Base-by-base conservation (phyloP, 306 rosid genomes). In the Vigna nakashimae region DNA sequence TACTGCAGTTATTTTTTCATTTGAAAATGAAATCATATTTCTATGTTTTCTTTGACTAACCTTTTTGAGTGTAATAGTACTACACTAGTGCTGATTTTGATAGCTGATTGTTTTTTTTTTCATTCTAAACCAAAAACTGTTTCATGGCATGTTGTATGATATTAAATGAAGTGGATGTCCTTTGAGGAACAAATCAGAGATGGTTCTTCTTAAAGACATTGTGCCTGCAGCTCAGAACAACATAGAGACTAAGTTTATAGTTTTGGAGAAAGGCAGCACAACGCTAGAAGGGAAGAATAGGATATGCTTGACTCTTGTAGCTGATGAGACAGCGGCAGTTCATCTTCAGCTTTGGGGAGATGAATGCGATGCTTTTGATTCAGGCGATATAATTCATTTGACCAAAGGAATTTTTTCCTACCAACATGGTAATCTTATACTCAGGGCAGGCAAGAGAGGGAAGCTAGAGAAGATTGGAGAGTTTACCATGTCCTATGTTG, bases 171-270 rank as follows among this genome's bases (percentile, higher is more conserved):
- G 13, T 42, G 12, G 45, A 9, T 4, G 46, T 42, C 9, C 46
- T 42, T 40, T 9, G 45, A 8, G 45, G 46, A 42, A 42, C 46
- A 42, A 9, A 42, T 9, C 46, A 42, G 13, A 42, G 51, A 50
- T 15, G 56, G 7, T 16, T 16, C 56, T 50, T 9, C 46, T 42
- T 0, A 52, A 52, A 52, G 58, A 52, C 26, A 52, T 52, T 52
- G 5, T 52, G 26, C 58, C 58, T 42, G 93, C 97, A 9, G 96
- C 96, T 45, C 88, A 87, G 84, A 94, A 91, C 91, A 92, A 91
- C 90, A 90, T 91, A 26, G 84, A 90, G 67, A 77, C 91, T 5
- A 82, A 79, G 40, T 92, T 94, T 81, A 89, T 94, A 82, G 64
- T 88, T 38, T 58, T 94, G 85, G 97, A 91, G 52, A 92, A 89